Conservation (phyloP, 1,284 basidiomycete species). For the Ustilago lituana region DNA sequence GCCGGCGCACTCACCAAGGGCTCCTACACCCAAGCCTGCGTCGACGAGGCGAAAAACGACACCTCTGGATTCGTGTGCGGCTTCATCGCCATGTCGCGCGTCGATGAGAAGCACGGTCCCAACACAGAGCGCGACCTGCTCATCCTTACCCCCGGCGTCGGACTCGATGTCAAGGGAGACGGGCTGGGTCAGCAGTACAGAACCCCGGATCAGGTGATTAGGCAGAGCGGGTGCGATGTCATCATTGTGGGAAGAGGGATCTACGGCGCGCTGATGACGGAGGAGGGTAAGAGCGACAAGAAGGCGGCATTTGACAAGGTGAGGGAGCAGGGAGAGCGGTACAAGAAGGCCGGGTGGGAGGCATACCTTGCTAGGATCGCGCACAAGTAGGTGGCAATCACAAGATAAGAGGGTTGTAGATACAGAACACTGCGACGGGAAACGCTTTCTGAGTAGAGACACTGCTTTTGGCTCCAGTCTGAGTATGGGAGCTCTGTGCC, state of each 20-base stretch:
- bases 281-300: conserved; percentile 69
- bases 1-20: conserved; percentile 86
- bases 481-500: no score
- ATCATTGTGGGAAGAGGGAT: conserved; percentile 98
- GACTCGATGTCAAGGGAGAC: conserved; percentile 83
- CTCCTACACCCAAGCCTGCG: conserved; percentile 83
- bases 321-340: conserved; percentile 80
- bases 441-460: no score
- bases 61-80: conserved; percentile 60
- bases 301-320: conserved; percentile 71
- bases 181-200: conserved; percentile 95
- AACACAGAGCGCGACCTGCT: conserved; percentile 77
- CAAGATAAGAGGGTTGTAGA: no score
- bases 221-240: conserved; percentile 88
- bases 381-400: conserved; percentile 15
- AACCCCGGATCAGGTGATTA: conserved; percentile 85
- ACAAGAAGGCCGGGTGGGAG: conserved; percentile 86
- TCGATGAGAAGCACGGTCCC: conserved; percentile 71
- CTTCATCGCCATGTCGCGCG: conserved; percentile 78
- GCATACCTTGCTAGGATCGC: conserved; percentile 76
- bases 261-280: conserved; percentile 73
- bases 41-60: conserved; percentile 70
- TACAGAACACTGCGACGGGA: not conserved
- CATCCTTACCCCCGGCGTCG: conserved; percentile 91
- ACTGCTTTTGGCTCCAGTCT: no score